Evolutionary conservation across 2,329 filamentous ascomycete genomes (phyloP), one percentile per base, ranked within the genome.

Genomic region (Diplocarpon mali): DNA sequence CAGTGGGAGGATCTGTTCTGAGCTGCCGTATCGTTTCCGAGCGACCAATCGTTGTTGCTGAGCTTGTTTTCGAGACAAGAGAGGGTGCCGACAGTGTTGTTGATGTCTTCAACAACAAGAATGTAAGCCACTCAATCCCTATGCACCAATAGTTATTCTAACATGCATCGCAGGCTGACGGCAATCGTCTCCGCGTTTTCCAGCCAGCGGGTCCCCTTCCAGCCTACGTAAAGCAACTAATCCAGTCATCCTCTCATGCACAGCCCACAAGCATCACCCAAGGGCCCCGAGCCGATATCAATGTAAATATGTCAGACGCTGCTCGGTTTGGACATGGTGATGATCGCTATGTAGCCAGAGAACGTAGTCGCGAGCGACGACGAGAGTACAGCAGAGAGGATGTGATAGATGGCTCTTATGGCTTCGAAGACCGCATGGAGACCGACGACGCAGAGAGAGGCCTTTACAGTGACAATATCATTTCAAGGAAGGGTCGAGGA

Each of bases 71-170:
- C 59, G 72, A 78, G 51, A 80, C 77, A 47, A 78, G 75, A 55
- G 77, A 83, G 50, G 83, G 81, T 32, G 85, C 83, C 2, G 80
- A 90, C 55, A 75, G 73, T 32, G 82, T 88, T 14, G 82, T 90
- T 57, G 70, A 75, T 47, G 84, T 73, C 2, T 90, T 90, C 63
- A 81, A 92, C 64, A 79, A 83, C 60, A 80, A 87, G 67, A 86
- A 78, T 60, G 84, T 85, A 61, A 54, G 78, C 64, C 31, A 16
- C 17, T 8, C 12, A 17, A 14, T 38, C 12, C 14, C n/a, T 39
- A 5, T 15, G 30, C 42, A 20, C 32, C 36, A n/a, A 52, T 17
- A 15, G 2, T 13, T 9, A 41, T 9, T 10, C 38, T 45, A 41
- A 45, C 24, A 16, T 13, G 7, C 30, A 8, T 35, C 14, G 37